Evolutionary conservation across 1,284 basidiomycete species (phyloP).

Genomic region (Volvariella surrecta): DNA sequence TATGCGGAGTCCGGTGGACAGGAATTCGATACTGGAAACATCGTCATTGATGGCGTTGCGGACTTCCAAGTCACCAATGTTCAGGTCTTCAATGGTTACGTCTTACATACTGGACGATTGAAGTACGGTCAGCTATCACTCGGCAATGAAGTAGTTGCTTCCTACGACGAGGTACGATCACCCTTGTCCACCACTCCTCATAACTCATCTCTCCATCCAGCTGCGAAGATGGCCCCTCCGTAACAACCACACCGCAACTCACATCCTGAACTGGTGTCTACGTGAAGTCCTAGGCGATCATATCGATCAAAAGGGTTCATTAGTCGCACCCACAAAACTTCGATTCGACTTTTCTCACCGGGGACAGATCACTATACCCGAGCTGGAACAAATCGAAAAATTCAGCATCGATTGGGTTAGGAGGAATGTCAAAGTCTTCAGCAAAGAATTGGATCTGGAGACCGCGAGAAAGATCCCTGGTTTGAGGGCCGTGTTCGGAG

Average conservation of each 20-base stretch:
- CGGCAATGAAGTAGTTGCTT: constrained; percentile 39
- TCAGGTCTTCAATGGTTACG: constrained; percentile 57
- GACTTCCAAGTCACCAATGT: constrained; percentile 95
- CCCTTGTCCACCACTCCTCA: constrained; percentile 13
- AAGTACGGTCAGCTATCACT: constrained; percentile 46
- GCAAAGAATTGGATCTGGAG: constrained; percentile 81
- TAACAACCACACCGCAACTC: constrained; percentile 98
- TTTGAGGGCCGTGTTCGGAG: constrained; percentile 94
- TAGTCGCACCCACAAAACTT: constrained; percentile 92
- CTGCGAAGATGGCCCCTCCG: constrained; percentile 91
- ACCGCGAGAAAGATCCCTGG: constrained; percentile 87
- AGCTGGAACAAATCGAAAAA: constrained; percentile 79
- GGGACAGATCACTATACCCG: constrained; percentile 66
- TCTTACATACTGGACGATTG: constrained; percentile 84
- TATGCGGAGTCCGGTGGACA: constrained; percentile 98
- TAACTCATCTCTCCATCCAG: constrained; percentile 24
- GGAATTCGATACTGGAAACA: constrained; percentile 93
- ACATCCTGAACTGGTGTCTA: constrained; percentile 93
- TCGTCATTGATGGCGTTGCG: constrained; percentile 85
- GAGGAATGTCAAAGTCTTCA: constrained; percentile 82
- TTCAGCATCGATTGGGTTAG: constrained; percentile 88
- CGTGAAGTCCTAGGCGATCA: constrained; percentile 95
- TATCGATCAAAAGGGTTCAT: constrained; percentile 96
- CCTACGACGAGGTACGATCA: constrained; percentile 64
- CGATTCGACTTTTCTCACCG: constrained; percentile 99